Conservation (phyloP, 129 eudicot genomes). For the Escallonia rubra region DNA sequence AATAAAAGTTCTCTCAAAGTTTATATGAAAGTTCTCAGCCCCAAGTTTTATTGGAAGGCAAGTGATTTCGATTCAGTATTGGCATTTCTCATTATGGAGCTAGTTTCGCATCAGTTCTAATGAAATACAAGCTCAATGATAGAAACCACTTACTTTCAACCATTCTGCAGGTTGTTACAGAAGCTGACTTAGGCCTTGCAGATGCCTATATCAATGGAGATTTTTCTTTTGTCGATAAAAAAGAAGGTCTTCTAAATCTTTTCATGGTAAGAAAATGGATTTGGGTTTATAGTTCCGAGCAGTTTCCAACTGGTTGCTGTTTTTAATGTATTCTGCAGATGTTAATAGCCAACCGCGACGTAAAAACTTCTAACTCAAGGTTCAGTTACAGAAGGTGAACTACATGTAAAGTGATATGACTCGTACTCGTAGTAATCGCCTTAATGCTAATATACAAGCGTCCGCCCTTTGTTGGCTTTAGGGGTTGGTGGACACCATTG, state of each 20-base stretch:
- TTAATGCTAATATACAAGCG: not conserved
- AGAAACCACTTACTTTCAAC: not conserved
- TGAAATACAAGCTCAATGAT: not conserved
- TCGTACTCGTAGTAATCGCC: not conserved
- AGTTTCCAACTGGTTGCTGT: not conserved
- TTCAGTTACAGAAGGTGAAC: constrained; percentile 49
- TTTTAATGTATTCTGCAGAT: constrained; percentile 38
- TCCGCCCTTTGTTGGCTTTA: constrained; percentile 10
- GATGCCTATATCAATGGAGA: constrained; percentile 88
- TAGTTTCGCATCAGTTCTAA: no score
- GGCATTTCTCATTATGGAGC: no score
- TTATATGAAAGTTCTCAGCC: constrained; percentile 54
- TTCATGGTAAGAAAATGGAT: constrained; percentile 54
- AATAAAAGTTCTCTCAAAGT: constrained; percentile 45
- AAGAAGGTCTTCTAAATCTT: constrained; percentile 73
- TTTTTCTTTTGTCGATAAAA: constrained; percentile 78
- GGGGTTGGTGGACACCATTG: constrained; percentile 98
- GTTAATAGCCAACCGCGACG: constrained; percentile 61
- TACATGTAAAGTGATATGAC: not conserved
- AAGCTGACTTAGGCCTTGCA: constrained; percentile 97
- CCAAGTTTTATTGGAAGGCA: constrained; percentile 94
- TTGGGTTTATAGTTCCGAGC: not conserved
- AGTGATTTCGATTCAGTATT: not conserved
- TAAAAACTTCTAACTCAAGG: constrained; percentile 30
- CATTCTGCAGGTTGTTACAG: constrained; percentile 53